A percentile compares a stretch with the other conserved stretches of the same genome.
These are phyloP conservation scores for Verruconis gallopava DNA, from an alignment of 2,329 filamentous ascomycete species.

Conservation along the genomic window DNA sequence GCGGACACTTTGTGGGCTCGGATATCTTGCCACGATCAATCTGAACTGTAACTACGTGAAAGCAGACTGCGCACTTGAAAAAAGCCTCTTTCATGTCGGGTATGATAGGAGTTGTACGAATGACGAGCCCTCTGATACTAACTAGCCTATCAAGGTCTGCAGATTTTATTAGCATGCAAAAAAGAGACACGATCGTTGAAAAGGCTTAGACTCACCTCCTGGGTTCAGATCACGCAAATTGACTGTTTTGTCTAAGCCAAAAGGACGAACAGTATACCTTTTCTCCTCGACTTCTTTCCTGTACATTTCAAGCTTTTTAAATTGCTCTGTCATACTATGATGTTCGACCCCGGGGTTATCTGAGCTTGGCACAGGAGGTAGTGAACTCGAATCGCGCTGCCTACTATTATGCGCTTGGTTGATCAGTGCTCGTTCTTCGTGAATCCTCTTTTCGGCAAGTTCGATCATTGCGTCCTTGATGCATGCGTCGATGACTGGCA, in stretches of 20 bases:
- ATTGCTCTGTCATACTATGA: constrained; percentile 26
- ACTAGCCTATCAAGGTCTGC: constrained; percentile 90
- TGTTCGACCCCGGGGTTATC: constrained; percentile 41
- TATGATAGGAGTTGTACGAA: constrained; percentile 88
- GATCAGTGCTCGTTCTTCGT: constrained; percentile 40
- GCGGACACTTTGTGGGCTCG: constrained; percentile 82
- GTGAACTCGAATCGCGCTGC: constrained; percentile 51
- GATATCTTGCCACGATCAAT: constrained; percentile 94
- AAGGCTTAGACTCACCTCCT: constrained; percentile 40
- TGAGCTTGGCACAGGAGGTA: constrained; percentile 67
- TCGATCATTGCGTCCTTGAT: constrained; percentile 91
- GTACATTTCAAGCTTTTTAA: constrained; percentile 51
- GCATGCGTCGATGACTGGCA: constrained; percentile 90
- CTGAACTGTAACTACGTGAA: constrained; percentile 78
- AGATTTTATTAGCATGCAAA: constrained; percentile 16
- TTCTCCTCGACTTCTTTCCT: constrained; percentile 65
- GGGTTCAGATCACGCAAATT: constrained; percentile 94
- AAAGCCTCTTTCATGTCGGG: constrained; percentile 99
- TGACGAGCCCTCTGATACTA: constrained; percentile 89
- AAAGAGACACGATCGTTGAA: neutral
- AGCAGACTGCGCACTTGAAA: constrained; percentile 89
- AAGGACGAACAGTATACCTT: constrained; percentile 77
- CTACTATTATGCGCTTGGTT: constrained; percentile 29
- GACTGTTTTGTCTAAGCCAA: constrained; percentile 71
- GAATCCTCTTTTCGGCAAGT: constrained; percentile 67